These are phyloP conservation scores for Tolypocladium tropicale DNA, from an alignment of 2,329 filamentous ascomycete genomes.

Conservation along the genomic window DNA sequence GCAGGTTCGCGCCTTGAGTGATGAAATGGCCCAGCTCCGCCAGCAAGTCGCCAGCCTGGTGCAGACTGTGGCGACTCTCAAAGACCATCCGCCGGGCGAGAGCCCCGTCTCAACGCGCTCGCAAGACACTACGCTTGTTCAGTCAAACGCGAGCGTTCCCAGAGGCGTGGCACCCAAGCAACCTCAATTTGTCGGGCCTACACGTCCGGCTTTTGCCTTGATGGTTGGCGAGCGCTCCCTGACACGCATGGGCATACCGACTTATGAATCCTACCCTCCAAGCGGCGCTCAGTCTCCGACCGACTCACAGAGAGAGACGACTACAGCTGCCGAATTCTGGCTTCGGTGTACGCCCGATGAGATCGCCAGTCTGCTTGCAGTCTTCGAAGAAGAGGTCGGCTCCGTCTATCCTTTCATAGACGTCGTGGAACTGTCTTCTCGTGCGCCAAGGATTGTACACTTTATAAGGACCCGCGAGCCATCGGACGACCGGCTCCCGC, in stretches of 20 bases:
- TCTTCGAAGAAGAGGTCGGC: conserved; percentile 29
- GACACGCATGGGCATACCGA: conserved; percentile 23
- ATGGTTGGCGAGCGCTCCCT: conserved; percentile 24
- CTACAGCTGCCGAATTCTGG: conserved; percentile 13
- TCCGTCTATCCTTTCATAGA: conserved; percentile 24
- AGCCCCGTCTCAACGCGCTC: conserved; percentile 6
- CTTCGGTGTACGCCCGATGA: conserved; percentile 12
- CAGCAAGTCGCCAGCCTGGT: conserved; percentile 19
- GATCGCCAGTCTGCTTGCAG: conserved; percentile 20
- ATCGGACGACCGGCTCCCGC: neutral
- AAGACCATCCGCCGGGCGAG: conserved; percentile 7
- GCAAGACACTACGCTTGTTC: conserved; percentile 3
- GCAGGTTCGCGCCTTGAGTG: conserved; percentile 12
- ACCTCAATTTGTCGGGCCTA: conserved; percentile 26
- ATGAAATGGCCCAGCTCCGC: conserved; percentile 18
- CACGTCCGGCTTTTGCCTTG: conserved; percentile 22
- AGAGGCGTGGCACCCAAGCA: conserved; percentile 16
- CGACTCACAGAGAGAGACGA: conserved; percentile 1
- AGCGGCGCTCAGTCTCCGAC: conserved; percentile 13
- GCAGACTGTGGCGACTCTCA: conserved; percentile 15
- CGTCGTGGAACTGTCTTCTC: conserved; percentile 14
- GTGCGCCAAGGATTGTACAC: conserved; percentile 15
- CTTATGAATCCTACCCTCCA: conserved; percentile 12
- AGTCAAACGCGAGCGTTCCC: conserved; percentile 8
- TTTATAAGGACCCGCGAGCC: conserved; percentile 7